Evolutionary conservation across 2,329 filamentous ascomycete species (phyloP), one percentile per base, ranked within the genome.

Genomic region (Fusarium sarcochroum): DNA sequence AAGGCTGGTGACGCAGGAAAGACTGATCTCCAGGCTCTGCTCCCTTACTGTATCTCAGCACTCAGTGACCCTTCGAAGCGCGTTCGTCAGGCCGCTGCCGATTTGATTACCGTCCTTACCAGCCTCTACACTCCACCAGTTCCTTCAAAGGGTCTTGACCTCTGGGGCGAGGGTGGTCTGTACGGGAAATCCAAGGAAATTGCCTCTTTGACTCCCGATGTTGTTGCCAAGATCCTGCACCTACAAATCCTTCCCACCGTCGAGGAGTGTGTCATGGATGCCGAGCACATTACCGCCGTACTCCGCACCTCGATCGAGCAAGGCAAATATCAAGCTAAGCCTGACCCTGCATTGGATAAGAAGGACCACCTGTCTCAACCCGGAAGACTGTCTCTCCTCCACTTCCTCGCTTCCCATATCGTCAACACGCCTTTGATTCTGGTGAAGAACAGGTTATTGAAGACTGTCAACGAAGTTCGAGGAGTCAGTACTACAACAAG

Each of bases 211-310:
- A 79, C 86, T 5, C 75, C 81, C 1, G 85, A 89, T 23, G 85
- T 90, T 54, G 81, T 82, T 3, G 81, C 85, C 42, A 89, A 87
- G 59, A 79, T 97, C 20, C 75, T 96, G 1, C 85, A 88, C 20
- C 83, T 87, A 20, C 84, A 91, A 37, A 80, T 98, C n/a, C 78
- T 93, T 20, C 93, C 93, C 1, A 87, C 86, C 3, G 80, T 97
- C 11, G 94, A 98, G 78, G 96, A 98, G 78, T 97, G 91, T 73
- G 85, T 95, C 5, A 87, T 98, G 69, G 94, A 98, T 75, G 82
- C 88, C 6, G 87, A 86, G 27, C 90, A 96, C 63, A 84, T 97
- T 44, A 82, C 86, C 25, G 87, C 87, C 20, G 85, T 90, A 4
- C 77, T 97, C 7, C 80, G 80, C 45, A 71, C 75, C 7, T 72